Evolutionary conservation across 345 rosid genomes (phyloP), one percentile per base, ranked within the genome.

Genomic region (Melaleuca quinquenervia): DNA sequence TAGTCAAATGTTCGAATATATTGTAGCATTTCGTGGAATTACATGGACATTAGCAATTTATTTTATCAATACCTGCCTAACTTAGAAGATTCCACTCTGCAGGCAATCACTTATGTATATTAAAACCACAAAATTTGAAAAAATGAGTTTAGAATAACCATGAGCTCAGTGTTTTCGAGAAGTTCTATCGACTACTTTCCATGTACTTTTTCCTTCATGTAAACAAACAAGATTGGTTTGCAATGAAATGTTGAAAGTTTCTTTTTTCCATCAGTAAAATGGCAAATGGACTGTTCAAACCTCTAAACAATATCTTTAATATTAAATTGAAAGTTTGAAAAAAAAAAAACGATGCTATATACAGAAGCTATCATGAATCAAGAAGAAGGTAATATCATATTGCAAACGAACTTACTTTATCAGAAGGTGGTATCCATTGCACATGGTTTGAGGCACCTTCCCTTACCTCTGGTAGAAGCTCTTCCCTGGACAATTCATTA

Each of bases 401-500:
- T 70, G 48, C 70, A 58, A 82, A n/a, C 49, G 74, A 75, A 86
- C 88, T 85, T 87, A 91, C 95, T 83, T 86, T 45, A 84, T 86
- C 88, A 88, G 60, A 36, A 84, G 82, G 82, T 84, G 88, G 87
- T 45, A 76, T 82, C 86, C 53, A 82, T 45, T 90, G 89, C 87
- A 44, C 85, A 78, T 70, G 89, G 85, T 87, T 56, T 82, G 90
- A 88, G 50, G 86, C 84, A 52, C 86, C 90, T 85, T 87, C 85
- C 78, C 85, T 91, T 78, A 18, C 44, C 76, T 89, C 91, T 49
- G 87, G 86, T 85, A 74, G 83, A 76, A 83, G 86, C 76, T 70
- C 86, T 86, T 58, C 88, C 83, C 87, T 92, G 92, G 82, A 87
- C 90, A 84, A 88, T 85, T 70, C 78, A 70, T 86, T 89, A 84